phyloP scores from a whole-genome alignment of 768 basidiomycete genomes.

The Mycena floridula region DNA sequence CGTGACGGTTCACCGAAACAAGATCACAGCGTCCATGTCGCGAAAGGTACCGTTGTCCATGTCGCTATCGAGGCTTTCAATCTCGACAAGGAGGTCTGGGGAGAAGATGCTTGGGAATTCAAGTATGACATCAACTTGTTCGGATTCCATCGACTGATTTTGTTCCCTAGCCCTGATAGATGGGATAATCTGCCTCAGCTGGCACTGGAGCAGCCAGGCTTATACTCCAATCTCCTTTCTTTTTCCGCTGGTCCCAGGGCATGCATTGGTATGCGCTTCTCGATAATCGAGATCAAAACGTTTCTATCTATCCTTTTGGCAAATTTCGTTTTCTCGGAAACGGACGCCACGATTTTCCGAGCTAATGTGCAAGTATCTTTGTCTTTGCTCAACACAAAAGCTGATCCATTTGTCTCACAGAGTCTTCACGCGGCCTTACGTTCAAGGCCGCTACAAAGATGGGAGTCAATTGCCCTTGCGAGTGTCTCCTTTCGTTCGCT shows the following conservation, averaged over 20 bases:
- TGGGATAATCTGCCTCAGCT: slow-evolving; percentile 74
- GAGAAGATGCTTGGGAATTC: slow-evolving; percentile 76
- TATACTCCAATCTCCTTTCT: slow-evolving; percentile 64
- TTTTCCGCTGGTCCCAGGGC: slow-evolving; percentile 83
- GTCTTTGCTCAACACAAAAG: no score
- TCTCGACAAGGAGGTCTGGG: slow-evolving; percentile 74
- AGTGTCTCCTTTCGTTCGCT: slow-evolving; percentile 27
- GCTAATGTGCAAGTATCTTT: slow-evolving; percentile 51
- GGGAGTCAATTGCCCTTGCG: slow-evolving; percentile 61
- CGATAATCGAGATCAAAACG: slow-evolving; percentile 78
- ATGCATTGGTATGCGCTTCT: slow-evolving; percentile 79
- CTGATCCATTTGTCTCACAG: slow-evolving; percentile 31
- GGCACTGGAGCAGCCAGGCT: slow-evolving; percentile 60
- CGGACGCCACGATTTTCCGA: slow-evolving; percentile 47
- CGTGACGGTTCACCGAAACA: slow-evolving; percentile 39
- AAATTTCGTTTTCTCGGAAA: slow-evolving; percentile 54
- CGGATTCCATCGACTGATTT: not conserved
- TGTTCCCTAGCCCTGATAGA: slow-evolving; percentile 57
- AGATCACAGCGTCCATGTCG: slow-evolving; percentile 40
- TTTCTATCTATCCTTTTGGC: slow-evolving; percentile 67
- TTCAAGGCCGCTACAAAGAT: slow-evolving; percentile 43
- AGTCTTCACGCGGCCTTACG: slow-evolving; percentile 60
- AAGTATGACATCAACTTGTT: slow-evolving; percentile 38
- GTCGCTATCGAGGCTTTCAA: slow-evolving; percentile 78
- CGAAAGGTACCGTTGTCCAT: slow-evolving; percentile 71